A percentile compares a stretch with the other conserved stretches of the same genome.
phyloP scores from a whole-genome alignment of 305 asterid species.

The Fraxinus dipetala region DNA sequence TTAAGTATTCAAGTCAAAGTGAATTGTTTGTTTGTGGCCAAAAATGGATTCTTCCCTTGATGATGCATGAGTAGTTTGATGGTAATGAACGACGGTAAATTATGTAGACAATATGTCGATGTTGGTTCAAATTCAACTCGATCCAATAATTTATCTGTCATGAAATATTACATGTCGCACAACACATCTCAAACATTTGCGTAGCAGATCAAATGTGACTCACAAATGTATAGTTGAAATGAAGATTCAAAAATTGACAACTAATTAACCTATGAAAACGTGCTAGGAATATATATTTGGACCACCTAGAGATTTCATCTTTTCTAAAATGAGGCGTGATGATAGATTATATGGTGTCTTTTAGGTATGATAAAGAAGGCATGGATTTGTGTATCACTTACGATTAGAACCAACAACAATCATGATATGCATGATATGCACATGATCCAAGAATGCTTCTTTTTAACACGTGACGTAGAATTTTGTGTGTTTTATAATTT shows the following conservation, averaged over 20 bases:
- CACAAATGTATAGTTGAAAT: neutral
- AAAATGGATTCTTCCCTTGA: neutral
- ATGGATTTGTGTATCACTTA: constrained; percentile 16
- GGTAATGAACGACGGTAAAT: neutral
- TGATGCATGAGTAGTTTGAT: neutral
- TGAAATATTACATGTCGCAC: neutral
- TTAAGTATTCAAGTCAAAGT: neutral
- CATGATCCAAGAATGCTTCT: constrained; percentile 25
- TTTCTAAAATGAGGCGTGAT: neutral
- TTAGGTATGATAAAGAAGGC: constrained; percentile 19
- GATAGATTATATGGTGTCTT: neutral
- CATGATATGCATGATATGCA: constrained; percentile 21
- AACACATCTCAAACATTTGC: neutral
- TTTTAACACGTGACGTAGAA: neutral
- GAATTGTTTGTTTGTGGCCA: neutral
- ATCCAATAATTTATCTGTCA: neutral
- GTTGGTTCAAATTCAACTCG: neutral
- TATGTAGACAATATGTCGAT: neutral
- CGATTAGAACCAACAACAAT: constrained; percentile 13
- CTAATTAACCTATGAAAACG: neutral
- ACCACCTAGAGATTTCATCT: neutral
- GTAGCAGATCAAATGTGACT: neutral
- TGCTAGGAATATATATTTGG: neutral
- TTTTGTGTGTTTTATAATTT: neutral
- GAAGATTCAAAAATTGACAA: neutral